Evolutionary conservation across 1,284 basidiomycete species (phyloP).

Genomic region (Cutaneotrichosporon arboriforme): DNA sequence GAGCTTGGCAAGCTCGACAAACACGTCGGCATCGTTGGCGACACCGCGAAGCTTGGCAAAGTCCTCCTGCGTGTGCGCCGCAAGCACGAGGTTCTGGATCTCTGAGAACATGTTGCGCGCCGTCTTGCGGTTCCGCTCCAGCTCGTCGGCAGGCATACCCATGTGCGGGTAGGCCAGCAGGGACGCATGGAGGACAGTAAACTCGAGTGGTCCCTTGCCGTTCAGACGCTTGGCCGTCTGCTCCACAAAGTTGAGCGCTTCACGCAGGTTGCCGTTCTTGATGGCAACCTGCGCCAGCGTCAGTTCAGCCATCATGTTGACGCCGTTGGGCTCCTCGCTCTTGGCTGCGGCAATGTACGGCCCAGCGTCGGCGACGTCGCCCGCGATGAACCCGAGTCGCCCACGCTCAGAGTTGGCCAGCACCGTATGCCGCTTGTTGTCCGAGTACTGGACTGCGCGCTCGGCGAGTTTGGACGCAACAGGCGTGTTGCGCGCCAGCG

Average conservation of each 20-base stretch:
- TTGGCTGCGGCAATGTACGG: conserved; percentile 69
- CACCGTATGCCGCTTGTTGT: conserved; percentile 76
- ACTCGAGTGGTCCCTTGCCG: conserved; percentile 57
- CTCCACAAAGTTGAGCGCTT: conserved; percentile 68
- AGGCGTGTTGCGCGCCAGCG: conserved; percentile 30
- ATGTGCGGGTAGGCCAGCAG: conserved; percentile 72
- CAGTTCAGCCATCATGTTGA: conserved; percentile 67
- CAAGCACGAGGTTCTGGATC: conserved; percentile 61
- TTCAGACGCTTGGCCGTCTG: conserved; percentile 53
- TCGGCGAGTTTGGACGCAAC: conserved; percentile 86
- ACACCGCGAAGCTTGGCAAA: conserved; percentile 55
- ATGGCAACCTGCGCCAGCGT: conserved; percentile 82
- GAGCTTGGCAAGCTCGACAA: conserved; percentile 75
- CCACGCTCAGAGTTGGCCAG: conserved; percentile 68
- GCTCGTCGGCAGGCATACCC: conserved; percentile 67
- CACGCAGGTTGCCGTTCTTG: conserved; percentile 64
- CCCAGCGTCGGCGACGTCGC: conserved; percentile 58
- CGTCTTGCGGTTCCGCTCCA: conserved; percentile 62
- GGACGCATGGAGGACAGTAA: conserved; percentile 80
- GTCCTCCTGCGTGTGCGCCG: conserved; percentile 38
- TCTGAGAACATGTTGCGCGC: conserved; percentile 78
- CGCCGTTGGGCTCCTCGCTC: conserved; percentile 58
- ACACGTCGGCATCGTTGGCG: conserved; percentile 71
- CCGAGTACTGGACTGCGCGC: conserved; percentile 83
- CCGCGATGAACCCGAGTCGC: conserved; percentile 68